phyloP scores from a whole-genome alignment of 2,329 filamentous ascomycete species.

The Canariomyces notabilis region DNA sequence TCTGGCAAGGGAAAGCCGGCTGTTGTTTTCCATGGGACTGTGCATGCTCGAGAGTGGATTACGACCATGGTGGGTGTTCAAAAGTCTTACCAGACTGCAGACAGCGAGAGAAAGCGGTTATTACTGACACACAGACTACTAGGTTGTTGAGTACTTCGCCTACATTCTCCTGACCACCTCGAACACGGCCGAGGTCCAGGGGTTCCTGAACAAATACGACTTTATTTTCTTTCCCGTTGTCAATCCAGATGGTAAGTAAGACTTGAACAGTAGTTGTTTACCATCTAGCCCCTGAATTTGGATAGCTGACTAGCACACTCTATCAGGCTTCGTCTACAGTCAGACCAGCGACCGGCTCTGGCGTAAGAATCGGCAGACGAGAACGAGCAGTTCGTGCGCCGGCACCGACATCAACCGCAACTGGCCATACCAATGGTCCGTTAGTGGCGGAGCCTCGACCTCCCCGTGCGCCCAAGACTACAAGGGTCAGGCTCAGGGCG shows the following conservation, averaged over 20 bases:
- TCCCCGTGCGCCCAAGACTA: slow-evolving; percentile 41
- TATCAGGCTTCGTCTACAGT: slow-evolving; percentile 48
- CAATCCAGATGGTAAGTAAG: slow-evolving; percentile 44
- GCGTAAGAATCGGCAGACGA: too few species aligned
- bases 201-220: slow-evolving; percentile 52
- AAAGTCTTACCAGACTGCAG: too few species aligned
- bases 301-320: too few species aligned
- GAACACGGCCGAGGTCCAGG: slow-evolving; percentile 34
- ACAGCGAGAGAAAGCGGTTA: not conserved
- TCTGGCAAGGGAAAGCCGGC: slow-evolving; percentile 43
- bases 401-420: slow-evolving; percentile 53
- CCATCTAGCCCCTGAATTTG: too few species aligned
- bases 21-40: slow-evolving; percentile 47
- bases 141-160: slow-evolving; percentile 43
- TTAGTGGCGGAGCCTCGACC: slow-evolving; percentile 39
- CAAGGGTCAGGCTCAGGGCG: slow-evolving; percentile 33
- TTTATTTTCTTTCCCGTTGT: slow-evolving; percentile 54
- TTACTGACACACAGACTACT: not conserved
- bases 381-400: slow-evolving; percentile 38
- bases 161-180: slow-evolving; percentile 42
- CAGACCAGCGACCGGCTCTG: slow-evolving; percentile 42
- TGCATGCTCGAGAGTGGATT: slow-evolving; percentile 53
- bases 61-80: slow-evolving; percentile 54
- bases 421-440: slow-evolving; percentile 42
- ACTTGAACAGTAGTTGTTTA: too few species aligned